Base-by-base conservation (phyloP, 306 rosid genomes). In the Trifolium repens region DNA sequence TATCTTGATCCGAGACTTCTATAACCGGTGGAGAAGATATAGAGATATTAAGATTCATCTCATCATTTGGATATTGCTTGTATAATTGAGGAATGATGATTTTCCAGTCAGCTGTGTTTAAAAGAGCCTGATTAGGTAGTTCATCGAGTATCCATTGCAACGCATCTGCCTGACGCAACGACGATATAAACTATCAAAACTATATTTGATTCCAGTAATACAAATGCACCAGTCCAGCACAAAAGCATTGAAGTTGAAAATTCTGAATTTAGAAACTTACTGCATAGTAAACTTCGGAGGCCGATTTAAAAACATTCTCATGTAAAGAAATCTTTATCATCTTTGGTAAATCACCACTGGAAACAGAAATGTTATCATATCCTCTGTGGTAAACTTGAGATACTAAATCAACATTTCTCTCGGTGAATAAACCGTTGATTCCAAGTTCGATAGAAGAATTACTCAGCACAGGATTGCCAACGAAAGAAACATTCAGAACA, bases 21-120 rank as follows among this genome's bases (percentile, higher is more conserved):
- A 90, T 69, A 11, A 72, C 47, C 12, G 97, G 98, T 37, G 91
- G 90, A 85, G 96, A 90, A 34, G 93, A 83, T 35, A 53, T 63
- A 35, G 88, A 82, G 42, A 90, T 24, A 86, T 90, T 84, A 47
- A 94, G 85, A 59, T 81, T 77, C 85, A 94, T 90, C 80, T 87
- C 87, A 58, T 88, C 84, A 74, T 94, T 52, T 71, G 98, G 98
- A 83, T 91, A 94, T 43, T 43, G 70, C 79, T 75, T 83, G 93
- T 88, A 94, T 27, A 94, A 81, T 79, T 79, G 89, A 76, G 98
- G 98, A 84, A 91, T 55, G 77, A 91, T 63, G 81, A 84, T 82
- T 87, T 82, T 91, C 98, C 97, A 94, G 62, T 71, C 80, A 5
- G 90, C 79, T 55, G 97, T 91, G 83, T 90, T 91, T 84, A 91